phyloP scores from a whole-genome alignment of 768 basidiomycete species.

The Boletales sp. region DNA sequence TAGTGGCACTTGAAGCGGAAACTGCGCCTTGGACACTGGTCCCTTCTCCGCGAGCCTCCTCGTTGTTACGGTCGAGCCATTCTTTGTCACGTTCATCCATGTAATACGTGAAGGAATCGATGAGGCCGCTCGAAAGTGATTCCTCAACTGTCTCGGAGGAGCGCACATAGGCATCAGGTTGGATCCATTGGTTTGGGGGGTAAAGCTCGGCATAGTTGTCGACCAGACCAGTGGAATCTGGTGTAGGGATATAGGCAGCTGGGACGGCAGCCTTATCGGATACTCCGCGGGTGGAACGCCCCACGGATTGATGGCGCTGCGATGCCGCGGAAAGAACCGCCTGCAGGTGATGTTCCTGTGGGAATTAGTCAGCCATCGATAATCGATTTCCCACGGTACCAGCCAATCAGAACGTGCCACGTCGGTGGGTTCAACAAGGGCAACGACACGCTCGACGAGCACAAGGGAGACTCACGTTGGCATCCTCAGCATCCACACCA shows the following conservation, averaged over 20 bases:
- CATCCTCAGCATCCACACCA: conserved; percentile 90
- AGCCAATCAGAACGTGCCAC: conserved; percentile 50
- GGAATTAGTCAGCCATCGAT: conserved; percentile 54
- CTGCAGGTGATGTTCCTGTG: conserved; percentile 56
- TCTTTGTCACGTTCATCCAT: conserved; percentile 96
- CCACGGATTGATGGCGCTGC: conserved; percentile 40
- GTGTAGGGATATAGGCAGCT: conserved; percentile 85
- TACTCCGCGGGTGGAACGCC: conserved; percentile 35
- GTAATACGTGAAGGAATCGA: conserved; percentile 80
- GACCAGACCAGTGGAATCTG: conserved; percentile 80
- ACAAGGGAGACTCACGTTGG: conserved; percentile 69
- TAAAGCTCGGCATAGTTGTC: conserved; percentile 55
- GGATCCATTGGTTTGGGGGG: background rate
- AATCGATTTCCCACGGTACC: conserved; percentile 39
- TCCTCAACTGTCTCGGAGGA: conserved; percentile 89
- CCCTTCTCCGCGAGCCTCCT: conserved; percentile 80
- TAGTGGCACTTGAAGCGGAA: conserved; percentile 45
- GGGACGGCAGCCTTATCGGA: conserved; percentile 35
- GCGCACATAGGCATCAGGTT: conserved; percentile 67
- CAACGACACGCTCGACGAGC: conserved; percentile 34
- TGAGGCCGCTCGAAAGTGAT: conserved; percentile 52
- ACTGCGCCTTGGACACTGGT: conserved; percentile 73
- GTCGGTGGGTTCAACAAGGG: conserved; percentile 39
- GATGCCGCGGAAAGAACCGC: conserved; percentile 55
- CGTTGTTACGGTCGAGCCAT: conserved; percentile 93